A percentile compares a stretch with the other conserved stretches of the same genome.
Conservation (phyloP, 768 basidiomycete genomes). For the Pleurotus sapidus region DNA sequence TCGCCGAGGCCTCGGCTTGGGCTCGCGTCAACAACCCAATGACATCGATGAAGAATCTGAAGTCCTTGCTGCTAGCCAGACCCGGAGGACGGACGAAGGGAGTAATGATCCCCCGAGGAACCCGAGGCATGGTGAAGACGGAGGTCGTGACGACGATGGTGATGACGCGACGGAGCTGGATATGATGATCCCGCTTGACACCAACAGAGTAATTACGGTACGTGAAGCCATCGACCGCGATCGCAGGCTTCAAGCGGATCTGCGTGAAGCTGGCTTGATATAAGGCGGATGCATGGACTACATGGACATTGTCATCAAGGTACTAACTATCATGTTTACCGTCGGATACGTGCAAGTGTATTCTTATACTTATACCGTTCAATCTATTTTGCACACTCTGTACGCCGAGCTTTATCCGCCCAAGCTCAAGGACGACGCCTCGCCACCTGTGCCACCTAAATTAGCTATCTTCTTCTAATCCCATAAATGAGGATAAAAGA, state of each 20-base stretch:
- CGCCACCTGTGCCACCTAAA: too few species aligned
- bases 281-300: constrained; percentile 23
- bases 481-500: too few species aligned
- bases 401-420: background rate
- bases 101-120: constrained; percentile 15
- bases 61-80: constrained; percentile 21
- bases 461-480: too few species aligned
- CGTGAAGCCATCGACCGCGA: constrained; percentile 51
- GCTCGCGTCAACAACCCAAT: constrained; percentile 10
- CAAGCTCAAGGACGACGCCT: background rate
- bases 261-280: constrained; percentile 64
- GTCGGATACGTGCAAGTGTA: background rate
- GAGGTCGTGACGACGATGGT: background rate
- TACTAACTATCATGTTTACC: too few species aligned
- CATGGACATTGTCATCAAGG: background rate
- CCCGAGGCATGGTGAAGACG: constrained; percentile 2
- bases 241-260: constrained; percentile 51
- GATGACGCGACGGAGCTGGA: background rate
- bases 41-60: constrained; percentile 22
- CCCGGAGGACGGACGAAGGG: constrained; percentile 24
- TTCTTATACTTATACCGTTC: background rate
- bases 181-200: constrained; percentile 36
- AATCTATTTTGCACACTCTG: background rate
- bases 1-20: constrained; percentile 43
- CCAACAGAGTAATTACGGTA: constrained; percentile 35